Percentiles rank a stretch among this genome's conserved stretches.
These are phyloP conservation scores for Lichtheimia ornata DNA, from an alignment of 371 early-diverging fungal species.

Conservation along the genomic window DNA sequence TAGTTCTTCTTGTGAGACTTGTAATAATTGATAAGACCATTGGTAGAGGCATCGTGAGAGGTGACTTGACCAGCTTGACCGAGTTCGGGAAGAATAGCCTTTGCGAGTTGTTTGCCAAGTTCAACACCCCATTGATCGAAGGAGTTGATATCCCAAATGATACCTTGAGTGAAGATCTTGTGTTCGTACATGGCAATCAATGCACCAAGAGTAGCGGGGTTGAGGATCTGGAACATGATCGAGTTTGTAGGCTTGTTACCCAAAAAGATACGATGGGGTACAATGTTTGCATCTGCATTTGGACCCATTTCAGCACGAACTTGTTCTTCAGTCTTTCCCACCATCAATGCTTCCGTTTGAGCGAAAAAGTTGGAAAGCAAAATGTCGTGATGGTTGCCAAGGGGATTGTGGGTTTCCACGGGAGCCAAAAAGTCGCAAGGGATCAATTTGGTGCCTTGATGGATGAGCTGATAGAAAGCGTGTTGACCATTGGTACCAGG, in stretches of 20 bases:
- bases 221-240: slow-evolving; percentile 89
- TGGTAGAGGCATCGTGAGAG: slow-evolving; percentile 90
- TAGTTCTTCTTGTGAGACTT: slow-evolving; percentile 57
- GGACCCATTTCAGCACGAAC: slow-evolving; percentile 77
- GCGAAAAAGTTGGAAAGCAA: slow-evolving; percentile 98
- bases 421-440: slow-evolving; percentile 98
- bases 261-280: slow-evolving; percentile 91
- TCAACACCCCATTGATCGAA: slow-evolving; percentile 99
- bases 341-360: slow-evolving; percentile 97
- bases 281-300: slow-evolving; percentile 65
- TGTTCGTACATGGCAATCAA: slow-evolving; percentile 99
- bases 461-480: slow-evolving; percentile 99
- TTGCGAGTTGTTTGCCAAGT: slow-evolving; percentile 98
- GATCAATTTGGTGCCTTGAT: slow-evolving; percentile 97
- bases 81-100: slow-evolving; percentile 91
- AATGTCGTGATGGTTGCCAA: slow-evolving; percentile 90
- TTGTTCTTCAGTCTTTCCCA: slow-evolving; percentile 82
- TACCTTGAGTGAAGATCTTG: slow-evolving; percentile 99
- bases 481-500: slow-evolving; percentile 99
- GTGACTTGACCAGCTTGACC: slow-evolving; percentile 52
- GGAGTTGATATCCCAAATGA: slow-evolving; percentile 97
- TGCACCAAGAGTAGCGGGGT: slow-evolving; percentile 93
- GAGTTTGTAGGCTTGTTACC: slow-evolving; percentile 98
- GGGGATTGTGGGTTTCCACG: slow-evolving; percentile 86
- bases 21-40: slow-evolving; percentile 92